phyloP scores from a whole-genome alignment of 352 stramenopile genomes.

The Phytopythium montanum region DNA sequence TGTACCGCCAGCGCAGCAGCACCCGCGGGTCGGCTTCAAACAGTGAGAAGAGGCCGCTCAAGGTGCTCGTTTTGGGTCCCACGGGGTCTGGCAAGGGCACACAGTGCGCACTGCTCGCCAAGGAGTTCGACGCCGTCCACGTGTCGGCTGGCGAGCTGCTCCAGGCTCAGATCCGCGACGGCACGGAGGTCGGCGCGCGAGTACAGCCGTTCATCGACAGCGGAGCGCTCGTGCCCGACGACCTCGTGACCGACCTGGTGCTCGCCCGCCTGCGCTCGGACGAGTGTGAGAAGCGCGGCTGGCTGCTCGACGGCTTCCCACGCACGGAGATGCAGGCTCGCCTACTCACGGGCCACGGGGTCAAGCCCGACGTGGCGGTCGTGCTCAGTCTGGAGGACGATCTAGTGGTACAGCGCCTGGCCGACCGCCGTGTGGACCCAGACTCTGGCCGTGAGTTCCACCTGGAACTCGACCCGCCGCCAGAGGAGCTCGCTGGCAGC shows the following conservation, averaged over 20 bases:
- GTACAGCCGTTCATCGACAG: slow-evolving; percentile 85
- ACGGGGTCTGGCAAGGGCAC: slow-evolving; percentile 94
- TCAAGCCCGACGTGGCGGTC: slow-evolving; percentile 88
- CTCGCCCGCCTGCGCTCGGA: slow-evolving; percentile 71
- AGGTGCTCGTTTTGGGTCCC: slow-evolving; percentile 89
- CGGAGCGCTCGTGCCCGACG: slow-evolving; percentile 90
- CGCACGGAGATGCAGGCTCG: slow-evolving; percentile 90
- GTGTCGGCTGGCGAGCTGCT: slow-evolving; percentile 93
- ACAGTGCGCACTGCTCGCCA: slow-evolving; percentile 89
- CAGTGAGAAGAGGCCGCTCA: slow-evolving; percentile 25
- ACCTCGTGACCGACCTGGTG: slow-evolving; percentile 90
- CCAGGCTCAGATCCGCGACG: slow-evolving; percentile 76
- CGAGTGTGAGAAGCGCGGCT: slow-evolving; percentile 88
- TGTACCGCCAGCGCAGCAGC: slow-evolving; percentile 33
- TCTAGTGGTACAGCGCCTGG: slow-evolving; percentile 77
- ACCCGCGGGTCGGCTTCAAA: slow-evolving; percentile 6
- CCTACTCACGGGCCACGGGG: slow-evolving; percentile 69
- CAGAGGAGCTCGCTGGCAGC: slow-evolving; percentile 33
- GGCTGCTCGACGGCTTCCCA: slow-evolving; percentile 95
- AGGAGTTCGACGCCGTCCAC: slow-evolving; percentile 90
- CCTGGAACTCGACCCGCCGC: slow-evolving; percentile 64
- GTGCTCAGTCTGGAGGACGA: slow-evolving; percentile 91
- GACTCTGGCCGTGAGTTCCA: slow-evolving; percentile 82
- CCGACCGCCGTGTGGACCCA: slow-evolving; percentile 71
- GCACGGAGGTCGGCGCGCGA: slow-evolving; percentile 47